Evolutionary conservation across 805 yeast species (phyloP).

Genomic region (Pichia exigua): DNA sequence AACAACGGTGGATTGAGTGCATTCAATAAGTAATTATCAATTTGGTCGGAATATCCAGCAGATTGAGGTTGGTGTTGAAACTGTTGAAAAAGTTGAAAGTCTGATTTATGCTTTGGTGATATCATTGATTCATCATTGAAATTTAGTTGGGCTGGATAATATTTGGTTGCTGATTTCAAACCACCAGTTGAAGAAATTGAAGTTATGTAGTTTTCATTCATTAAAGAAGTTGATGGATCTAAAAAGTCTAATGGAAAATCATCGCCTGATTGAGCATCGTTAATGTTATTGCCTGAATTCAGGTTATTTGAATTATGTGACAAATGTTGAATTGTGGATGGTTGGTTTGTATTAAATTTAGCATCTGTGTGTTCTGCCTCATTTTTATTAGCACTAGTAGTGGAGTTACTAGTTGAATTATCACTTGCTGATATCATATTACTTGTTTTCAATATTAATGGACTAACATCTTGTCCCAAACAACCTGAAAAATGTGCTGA

Average conservation of each 20-base stretch:
- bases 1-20: neutral
- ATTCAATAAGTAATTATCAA: neutral
- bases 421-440: neutral
- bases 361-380: neutral
- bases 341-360: neutral
- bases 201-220: conserved; percentile 1
- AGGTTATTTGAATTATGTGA: neutral
- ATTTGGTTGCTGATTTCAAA: neutral
- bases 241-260: conserved; percentile 9
- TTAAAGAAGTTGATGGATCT: neutral
- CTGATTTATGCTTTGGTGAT: neutral
- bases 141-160: neutral
- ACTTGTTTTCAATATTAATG: conserved; percentile 5
- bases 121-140: neutral
- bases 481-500: conserved; percentile 17
- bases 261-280: neutral
- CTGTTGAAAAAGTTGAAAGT: neutral
- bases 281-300: neutral
- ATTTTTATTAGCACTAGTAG: neutral
- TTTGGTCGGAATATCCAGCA: neutral
- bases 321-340: neutral
- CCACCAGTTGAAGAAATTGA: neutral
- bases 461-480: conserved; percentile 8
- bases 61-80: neutral
- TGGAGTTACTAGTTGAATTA: neutral